phyloP scores from a whole-genome alignment of 768 basidiomycete genomes.

The Coprinellus micaceus region DNA sequence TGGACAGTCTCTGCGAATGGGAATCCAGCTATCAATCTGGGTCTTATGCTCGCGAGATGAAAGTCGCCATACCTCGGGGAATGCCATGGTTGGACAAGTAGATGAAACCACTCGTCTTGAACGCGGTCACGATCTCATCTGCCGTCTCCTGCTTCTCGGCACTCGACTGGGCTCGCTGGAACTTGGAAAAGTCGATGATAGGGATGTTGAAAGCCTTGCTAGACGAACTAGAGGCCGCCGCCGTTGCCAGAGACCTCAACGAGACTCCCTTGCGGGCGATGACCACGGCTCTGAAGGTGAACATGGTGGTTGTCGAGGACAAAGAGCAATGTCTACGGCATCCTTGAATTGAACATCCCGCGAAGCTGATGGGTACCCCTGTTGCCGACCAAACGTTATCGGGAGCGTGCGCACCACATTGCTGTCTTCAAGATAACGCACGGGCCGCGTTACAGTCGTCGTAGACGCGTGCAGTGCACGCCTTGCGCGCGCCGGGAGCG shows the following conservation, averaged over 20 bases:
- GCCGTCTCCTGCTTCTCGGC: conserved; percentile 63
- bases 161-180: conserved; percentile 44
- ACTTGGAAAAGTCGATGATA: conserved; percentile 73
- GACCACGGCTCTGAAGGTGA: conserved; percentile 22
- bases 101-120: conserved; percentile 78
- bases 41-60: not conserved
- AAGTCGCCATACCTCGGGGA: conserved; percentile 33
- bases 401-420: too few species aligned
- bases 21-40: not conserved
- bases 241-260: conserved; percentile 26
- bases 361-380: not conserved
- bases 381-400: too few species aligned
- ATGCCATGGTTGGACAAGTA: conserved; percentile 78
- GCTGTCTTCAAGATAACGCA: too few species aligned
- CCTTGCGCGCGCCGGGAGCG: not conserved
- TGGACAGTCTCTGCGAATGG: conserved; percentile 41
- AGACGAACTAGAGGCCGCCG: conserved; percentile 13
- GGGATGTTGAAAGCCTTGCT: conserved; percentile 56
- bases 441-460: too few species aligned
- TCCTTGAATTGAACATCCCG: not conserved
- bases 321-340: not conserved
- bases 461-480: too few species aligned
- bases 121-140: conserved; percentile 66
- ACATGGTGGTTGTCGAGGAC: conserved; percentile 18
- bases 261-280: conserved; percentile 15